These are phyloP conservation scores for Allomyces macrogynus DNA, from an alignment of 192 early-diverging fungal species.

Conservation along the genomic window DNA sequence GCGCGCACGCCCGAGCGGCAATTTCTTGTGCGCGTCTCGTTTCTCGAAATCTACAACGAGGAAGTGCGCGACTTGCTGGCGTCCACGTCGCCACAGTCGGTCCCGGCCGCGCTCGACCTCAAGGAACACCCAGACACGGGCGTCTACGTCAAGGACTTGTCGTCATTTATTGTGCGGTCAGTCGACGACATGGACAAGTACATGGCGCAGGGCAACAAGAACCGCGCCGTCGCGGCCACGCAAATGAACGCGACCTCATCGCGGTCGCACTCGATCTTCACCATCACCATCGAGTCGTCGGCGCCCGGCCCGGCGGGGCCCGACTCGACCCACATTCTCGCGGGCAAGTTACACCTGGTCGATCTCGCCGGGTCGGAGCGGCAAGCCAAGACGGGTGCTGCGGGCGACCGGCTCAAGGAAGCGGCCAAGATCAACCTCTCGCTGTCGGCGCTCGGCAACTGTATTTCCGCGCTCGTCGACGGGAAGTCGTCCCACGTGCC, in stretches of 20 bases:
- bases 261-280: slow-evolving; percentile 40
- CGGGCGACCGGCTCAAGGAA: slow-evolving; percentile 38
- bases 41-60: slow-evolving; percentile 36
- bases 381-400: slow-evolving; percentile 38
- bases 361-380: slow-evolving; percentile 41
- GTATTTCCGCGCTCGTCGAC: slow-evolving; percentile 40
- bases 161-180: slow-evolving; percentile 27
- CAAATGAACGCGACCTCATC: slow-evolving; percentile 38
- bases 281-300: slow-evolving; percentile 35
- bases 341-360: slow-evolving; percentile 39
- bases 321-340: slow-evolving; percentile 17
- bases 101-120: slow-evolving; percentile 20
- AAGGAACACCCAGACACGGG: slow-evolving; percentile 45
- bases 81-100: slow-evolving; percentile 2
- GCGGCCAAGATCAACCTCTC: slow-evolving; percentile 44
- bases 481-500: slow-evolving; percentile 34
- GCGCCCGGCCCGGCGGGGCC: slow-evolving; percentile 11
- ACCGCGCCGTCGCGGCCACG: slow-evolving; percentile 38
- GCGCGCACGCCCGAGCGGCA: slow-evolving; percentile 19
- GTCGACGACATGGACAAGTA: slow-evolving; percentile 33
- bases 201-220: slow-evolving; percentile 32
- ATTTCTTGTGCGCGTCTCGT: slow-evolving; percentile 37
- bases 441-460: slow-evolving; percentile 38
- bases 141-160: slow-evolving; percentile 41
- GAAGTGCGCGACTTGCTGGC: slow-evolving; percentile 28